Conservation (phyloP, 352 stramenopile genomes). For the Elongisporangium undulatum region DNA sequence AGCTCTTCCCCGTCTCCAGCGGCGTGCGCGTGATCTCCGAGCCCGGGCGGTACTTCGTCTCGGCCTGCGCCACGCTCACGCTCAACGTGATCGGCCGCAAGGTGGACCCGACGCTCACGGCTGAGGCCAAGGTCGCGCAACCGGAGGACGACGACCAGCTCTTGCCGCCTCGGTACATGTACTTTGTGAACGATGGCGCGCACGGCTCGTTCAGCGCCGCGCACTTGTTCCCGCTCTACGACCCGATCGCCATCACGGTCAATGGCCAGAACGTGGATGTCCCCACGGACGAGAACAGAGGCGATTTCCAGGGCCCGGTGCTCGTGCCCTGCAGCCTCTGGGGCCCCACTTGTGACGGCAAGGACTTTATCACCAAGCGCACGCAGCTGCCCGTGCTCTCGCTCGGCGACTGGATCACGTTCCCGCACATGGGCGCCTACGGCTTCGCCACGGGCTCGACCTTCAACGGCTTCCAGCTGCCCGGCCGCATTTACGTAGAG, state of each 20-base stretch:
- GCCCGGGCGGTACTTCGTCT: conserved; percentile 86
- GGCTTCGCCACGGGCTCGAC: conserved; percentile 45
- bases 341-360: conserved; percentile 49
- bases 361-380: conserved; percentile 38
- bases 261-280: conserved; percentile 1
- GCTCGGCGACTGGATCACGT: conserved; percentile 50
- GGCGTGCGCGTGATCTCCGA: conserved; percentile 85
- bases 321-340: conserved; percentile 33
- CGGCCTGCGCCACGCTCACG: conserved; percentile 58
- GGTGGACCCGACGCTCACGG: conserved; percentile 23
- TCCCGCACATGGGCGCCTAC: conserved; percentile 53
- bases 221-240: conserved; percentile 32
- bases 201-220: conserved; percentile 43
- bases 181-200: conserved; percentile 44
- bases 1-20: conserved; percentile 34
- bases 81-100: conserved; percentile 69
- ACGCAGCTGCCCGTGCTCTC: conserved; percentile 28
- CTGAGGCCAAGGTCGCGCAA: conserved; percentile 7
- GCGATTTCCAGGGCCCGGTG: not conserved
- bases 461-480: conserved; percentile 49
- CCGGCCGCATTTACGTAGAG: conserved; percentile 36
- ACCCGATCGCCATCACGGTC: conserved; percentile 8
- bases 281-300: not conserved
- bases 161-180: conserved; percentile 43
- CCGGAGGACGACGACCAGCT: conserved; percentile 2